Percentiles rank a stretch among this genome's conserved stretches.
Evolutionary conservation across 768 basidiomycete species (phyloP).

Genomic region (Xerocomellus intermedius): DNA sequence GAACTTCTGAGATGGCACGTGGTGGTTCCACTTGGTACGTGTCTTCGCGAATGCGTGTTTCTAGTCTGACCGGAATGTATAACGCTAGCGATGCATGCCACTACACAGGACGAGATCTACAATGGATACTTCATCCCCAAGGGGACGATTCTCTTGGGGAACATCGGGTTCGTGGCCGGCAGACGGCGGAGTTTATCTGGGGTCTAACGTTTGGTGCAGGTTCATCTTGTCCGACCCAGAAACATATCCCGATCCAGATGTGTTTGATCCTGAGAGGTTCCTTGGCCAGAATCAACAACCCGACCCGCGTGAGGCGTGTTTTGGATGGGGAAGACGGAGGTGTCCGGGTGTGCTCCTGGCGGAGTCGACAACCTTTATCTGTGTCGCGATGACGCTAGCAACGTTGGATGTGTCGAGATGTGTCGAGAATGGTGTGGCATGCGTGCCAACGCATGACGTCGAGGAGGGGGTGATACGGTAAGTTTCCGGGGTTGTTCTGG

Average conservation of each 20-base stretch:
- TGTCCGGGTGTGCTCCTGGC: conserved; percentile 13
- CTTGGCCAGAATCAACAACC: conserved; percentile 5
- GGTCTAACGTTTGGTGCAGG: background rate
- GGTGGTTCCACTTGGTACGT: background rate
- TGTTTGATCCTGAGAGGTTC: conserved; percentile 17
- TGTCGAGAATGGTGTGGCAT: background rate
- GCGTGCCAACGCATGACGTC: conserved; percentile 1
- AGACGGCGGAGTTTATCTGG: background rate
- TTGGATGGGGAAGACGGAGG: conserved; percentile 15
- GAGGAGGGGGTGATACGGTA: conserved; percentile 4
- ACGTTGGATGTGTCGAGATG: conserved; percentile 9
- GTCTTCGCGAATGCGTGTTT: background rate
- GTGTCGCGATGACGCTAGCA: conserved; percentile 6
- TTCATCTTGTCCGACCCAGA: conserved; percentile 7
- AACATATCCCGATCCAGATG: conserved; percentile 8
- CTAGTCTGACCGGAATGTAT: background rate
- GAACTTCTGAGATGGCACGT: conserved; percentile 14
- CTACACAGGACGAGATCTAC: conserved; percentile 17
- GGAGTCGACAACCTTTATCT: conserved; percentile 7
- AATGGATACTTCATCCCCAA: conserved; percentile 25
- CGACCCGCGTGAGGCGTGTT: conserved; percentile 12
- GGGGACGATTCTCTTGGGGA: conserved; percentile 10
- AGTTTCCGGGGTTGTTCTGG: background rate
- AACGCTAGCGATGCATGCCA: conserved; percentile 2
- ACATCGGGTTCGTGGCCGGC: conserved; percentile 7